phyloP scores from a whole-genome alignment of 2,329 filamentous ascomycete species.

The Periconia sp. region DNA sequence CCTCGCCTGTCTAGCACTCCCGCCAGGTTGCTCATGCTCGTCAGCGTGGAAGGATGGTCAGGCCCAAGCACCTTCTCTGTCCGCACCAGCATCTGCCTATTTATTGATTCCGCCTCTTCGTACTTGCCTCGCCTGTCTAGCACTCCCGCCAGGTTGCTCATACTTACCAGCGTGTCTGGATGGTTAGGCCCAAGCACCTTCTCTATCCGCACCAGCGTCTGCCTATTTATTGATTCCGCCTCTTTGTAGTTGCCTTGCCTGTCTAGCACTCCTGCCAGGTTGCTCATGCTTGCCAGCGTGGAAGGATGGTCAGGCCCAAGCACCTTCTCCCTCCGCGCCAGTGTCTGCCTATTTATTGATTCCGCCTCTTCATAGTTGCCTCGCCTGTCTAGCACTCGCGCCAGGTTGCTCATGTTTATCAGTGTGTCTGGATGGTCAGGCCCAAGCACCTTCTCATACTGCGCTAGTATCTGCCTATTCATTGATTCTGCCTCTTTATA shows the following conservation, averaged over 20 bases:
- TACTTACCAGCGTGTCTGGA: constrained; percentile 2
- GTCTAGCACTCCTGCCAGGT: neutral
- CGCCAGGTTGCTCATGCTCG: constrained; percentile 11
- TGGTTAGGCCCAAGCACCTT: too few relatives aligned
- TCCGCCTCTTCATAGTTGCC: neutral
- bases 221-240: neutral
- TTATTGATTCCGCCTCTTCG: too few relatives aligned
- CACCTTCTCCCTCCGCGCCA: too few relatives aligned
- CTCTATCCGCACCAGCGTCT: too few relatives aligned
- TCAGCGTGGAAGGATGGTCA: too few relatives aligned
- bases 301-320: too few relatives aligned
- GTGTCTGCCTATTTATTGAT: too few relatives aligned
- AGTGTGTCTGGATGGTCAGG: constrained; percentile 2
- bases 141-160: too few relatives aligned
- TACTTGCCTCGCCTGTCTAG: too few relatives aligned
- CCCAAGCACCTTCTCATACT: constrained; percentile 6
- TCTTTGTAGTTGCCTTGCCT: neutral
- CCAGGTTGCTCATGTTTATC: neutral
- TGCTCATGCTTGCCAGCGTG: too few relatives aligned
- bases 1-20: neutral
- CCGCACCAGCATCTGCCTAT: too few relatives aligned
- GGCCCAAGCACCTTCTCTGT: too few relatives aligned
- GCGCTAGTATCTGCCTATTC: neutral
- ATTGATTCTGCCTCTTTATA: constrained; percentile 2
- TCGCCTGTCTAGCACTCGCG: neutral